Percentiles rank a stretch among this genome's conserved stretches.
Evolutionary conservation across 148 eudicot species (phyloP).

Genomic region (Cornus suecica): DNA sequence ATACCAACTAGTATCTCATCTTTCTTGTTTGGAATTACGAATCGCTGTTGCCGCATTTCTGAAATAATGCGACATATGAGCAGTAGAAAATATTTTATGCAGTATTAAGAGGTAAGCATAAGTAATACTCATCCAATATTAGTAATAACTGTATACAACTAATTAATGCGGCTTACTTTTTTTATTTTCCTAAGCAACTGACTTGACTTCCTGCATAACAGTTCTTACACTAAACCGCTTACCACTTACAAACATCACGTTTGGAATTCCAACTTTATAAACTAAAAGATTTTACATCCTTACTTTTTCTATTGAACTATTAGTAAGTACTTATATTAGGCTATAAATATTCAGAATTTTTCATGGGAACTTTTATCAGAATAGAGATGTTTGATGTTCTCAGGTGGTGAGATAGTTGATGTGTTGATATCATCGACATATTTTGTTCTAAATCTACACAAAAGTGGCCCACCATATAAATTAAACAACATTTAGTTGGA

Average conservation of each 20-base stretch:
- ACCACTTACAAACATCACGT: neutral
- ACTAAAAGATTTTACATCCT: neutral
- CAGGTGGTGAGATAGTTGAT: neutral
- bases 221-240: neutral
- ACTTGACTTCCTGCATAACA: neutral
- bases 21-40: slow-evolving; percentile 39
- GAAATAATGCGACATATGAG: slow-evolving; percentile 13
- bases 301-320: neutral
- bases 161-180: too few species aligned
- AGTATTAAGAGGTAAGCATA: neutral
- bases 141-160: too few species aligned
- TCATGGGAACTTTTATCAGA: neutral
- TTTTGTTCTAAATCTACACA: neutral
- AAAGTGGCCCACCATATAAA: neutral
- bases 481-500: neutral
- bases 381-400: neutral
- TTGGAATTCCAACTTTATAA: neutral
- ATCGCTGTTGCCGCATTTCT: slow-evolving; percentile 44
- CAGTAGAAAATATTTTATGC: neutral
- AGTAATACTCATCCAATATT: slow-evolving; percentile 19
- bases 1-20: slow-evolving; percentile 66
- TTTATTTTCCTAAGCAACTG: too few species aligned
- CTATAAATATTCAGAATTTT: neutral
- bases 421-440: neutral
- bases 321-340: neutral